Evolutionary conservation across 2,329 filamentous ascomycete genomes (phyloP), one percentile per base, ranked within the genome.

Genomic region (Trichoderma asperellum): DNA sequence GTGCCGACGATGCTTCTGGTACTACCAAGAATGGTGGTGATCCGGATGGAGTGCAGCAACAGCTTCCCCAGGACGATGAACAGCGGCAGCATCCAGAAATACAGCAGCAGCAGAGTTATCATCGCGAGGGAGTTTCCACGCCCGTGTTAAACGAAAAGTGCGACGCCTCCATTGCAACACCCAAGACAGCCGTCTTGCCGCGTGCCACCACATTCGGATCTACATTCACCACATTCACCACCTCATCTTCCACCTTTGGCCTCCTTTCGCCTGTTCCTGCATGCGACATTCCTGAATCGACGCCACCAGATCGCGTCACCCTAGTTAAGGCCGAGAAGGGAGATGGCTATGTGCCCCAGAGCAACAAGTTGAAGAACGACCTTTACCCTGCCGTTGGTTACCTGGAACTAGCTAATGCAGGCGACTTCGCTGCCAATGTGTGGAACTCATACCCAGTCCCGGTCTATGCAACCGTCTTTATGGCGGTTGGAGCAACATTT

Each of bases 361-460:
- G 58, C 24, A 59, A 34, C 37, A 58, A 34, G n/a, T 29, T 70
- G 4, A 62, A 70, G 55, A 67, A 70, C 55, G 59, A 80, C 21
- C 73, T 80, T 1, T 70, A 74, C 27, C 74, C 74, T 32, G 74
- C 73, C 5, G 76, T 86, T 1, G 86, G 85, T 0, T 84, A 84
- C 59, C 81, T 88, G 21, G 86, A 88, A 70, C 78, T 87, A 2
- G 84, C 83, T 65, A 88, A 88, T 73, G 84, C 85, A 0, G 81
- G 82, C 2, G 86, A 88, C 72, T 88, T 88, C 67, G 84, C 86
- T 0, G 86, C 86, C 68, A 88, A 88, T 67, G 81, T 88, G 1
- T 88, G 84, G 84, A 88, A 88, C 71, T 71, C 82, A 1, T 77
- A 81, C 0, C 86, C 85, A 0, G 80, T 86, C 0, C 86, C 86